Evolutionary conservation across 768 basidiomycete genomes (phyloP), one percentile per base, ranked within the genome.

Genomic region (Auricularia heimuer): DNA sequence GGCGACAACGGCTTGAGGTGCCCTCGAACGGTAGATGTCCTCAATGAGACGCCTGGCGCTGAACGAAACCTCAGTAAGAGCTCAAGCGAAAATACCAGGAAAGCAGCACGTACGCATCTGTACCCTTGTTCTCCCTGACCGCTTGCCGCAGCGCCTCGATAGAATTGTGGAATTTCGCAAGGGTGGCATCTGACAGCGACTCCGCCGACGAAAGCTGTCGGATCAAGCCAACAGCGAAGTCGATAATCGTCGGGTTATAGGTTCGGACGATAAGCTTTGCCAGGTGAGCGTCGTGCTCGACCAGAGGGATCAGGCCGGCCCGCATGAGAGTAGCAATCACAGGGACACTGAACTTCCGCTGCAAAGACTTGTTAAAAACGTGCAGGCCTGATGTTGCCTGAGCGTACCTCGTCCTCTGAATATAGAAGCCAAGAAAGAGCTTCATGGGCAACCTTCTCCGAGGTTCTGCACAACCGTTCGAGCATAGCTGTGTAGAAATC

Each of bases 341-440:
- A 11, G 94, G 85, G 11, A 98, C 87, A 72, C 98, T 98, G 77
- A 91, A 90, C 77, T 99, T 99, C 70, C 97, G 92, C 92, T 95
- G 70, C 7, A 62, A 65, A 68, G 67, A 39, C 21, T 34, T 71
- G 29, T 29, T 29, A 29, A 29, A 29, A 29, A 29, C 29, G 29
- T 29, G 29, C 21, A 69, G 65, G 37, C 16, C 67, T 63, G 44
- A 61, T 54, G 18, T 24, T 18, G 33, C 39, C n/a, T 56, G 11
- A 4, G 78, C 85, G 64, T 64, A 94, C 94, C 79, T 95, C 92
- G 72, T 99, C 97, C 72, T 98, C 95, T 3, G 97, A 92, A 72
- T 94, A 97, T 56, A 98, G 78, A 61, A 99, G 79, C 97, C 97
- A 99, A 1, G 90, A 91, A 62, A 94, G 90, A 4, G 96, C 97